A percentile compares a stretch with the other conserved stretches of the same genome.
Evolutionary conservation across 2,329 filamentous ascomycete species (phyloP).

Genomic region (Leptographium lundbergii): DNA sequence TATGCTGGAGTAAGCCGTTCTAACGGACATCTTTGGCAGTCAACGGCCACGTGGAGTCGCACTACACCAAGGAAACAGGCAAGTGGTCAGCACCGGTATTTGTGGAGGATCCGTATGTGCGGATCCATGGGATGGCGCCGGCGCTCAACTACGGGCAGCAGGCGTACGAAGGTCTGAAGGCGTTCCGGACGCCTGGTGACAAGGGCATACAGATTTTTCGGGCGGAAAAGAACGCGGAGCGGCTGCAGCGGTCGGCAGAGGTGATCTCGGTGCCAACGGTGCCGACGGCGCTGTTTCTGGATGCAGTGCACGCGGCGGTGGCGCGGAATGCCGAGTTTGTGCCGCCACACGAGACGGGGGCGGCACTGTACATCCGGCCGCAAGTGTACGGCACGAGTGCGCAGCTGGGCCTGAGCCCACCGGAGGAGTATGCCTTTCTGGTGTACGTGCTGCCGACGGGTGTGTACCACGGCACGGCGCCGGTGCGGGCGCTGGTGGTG

Average conservation of each 20-base stretch:
- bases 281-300: conserved; percentile 62
- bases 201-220: conserved; percentile 73
- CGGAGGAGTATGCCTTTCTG: conserved; percentile 83
- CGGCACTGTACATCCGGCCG: conserved; percentile 85
- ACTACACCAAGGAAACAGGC: conserved; percentile 61
- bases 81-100: conserved; percentile 71
- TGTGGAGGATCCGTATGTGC: conserved; percentile 70
- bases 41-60: conserved; percentile 86
- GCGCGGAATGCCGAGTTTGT: conserved; percentile 82
- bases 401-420: conserved; percentile 74
- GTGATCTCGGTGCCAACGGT: conserved; percentile 76
- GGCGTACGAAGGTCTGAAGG: conserved; percentile 97
- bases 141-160: conserved; percentile 96
- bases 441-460: conserved; percentile 88
- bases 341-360: conserved; percentile 76
- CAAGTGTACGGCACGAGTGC: conserved; percentile 78
- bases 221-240: conserved; percentile 68
- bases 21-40: conserved; percentile 35
- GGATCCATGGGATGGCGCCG: conserved; percentile 88
- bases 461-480: conserved; percentile 82
- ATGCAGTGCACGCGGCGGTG: conserved; percentile 68
- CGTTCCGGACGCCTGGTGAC: conserved; percentile 67
- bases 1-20: neutral
- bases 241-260: conserved; percentile 73
- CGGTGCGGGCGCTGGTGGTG: conserved; percentile 76